These are phyloP conservation scores for Rhizopogon roseolus DNA, from an alignment of 768 basidiomycete species.

Conservation along the genomic window DNA sequence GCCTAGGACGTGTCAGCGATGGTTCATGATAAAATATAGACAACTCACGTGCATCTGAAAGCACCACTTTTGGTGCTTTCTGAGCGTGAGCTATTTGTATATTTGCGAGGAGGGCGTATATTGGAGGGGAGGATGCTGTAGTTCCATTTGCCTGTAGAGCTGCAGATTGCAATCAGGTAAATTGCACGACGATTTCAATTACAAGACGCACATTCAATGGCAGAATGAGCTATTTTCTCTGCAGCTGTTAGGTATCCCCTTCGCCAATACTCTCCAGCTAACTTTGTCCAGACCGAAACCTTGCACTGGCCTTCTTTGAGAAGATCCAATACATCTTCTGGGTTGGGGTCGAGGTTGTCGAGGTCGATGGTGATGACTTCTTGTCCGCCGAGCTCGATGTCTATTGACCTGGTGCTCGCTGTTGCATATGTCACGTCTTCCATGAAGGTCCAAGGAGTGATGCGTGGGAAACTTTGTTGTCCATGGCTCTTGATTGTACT, in stretches of 20 bases:
- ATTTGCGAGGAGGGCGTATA: slow-evolving; percentile 82
- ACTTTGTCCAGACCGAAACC: slow-evolving; percentile 73
- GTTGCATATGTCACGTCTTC: slow-evolving; percentile 1
- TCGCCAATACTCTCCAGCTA: slow-evolving; percentile 88
- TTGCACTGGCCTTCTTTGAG: slow-evolving; percentile 68
- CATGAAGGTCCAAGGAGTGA: slow-evolving; percentile 8
- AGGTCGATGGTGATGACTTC: slow-evolving; percentile 90
- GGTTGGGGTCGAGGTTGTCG: slow-evolving; percentile 76
- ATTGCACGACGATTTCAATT: not conserved
- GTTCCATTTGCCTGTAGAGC: slow-evolving; percentile 49
- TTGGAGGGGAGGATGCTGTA: slow-evolving; percentile 54
- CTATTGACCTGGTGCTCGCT: slow-evolving; percentile 37
- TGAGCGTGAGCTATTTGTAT: slow-evolving; percentile 77
- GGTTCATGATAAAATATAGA: slow-evolving; percentile 8
- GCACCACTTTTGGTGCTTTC: slow-evolving; percentile 75
- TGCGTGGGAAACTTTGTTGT: too few species aligned
- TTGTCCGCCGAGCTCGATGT: slow-evolving; percentile 76
- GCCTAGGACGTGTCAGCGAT: slow-evolving; percentile 32
- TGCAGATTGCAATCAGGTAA: slow-evolving; percentile 17
- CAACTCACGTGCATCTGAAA: slow-evolving; percentile 67
- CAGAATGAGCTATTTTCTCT: slow-evolving; percentile 67
- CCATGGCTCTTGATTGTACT: too few species aligned
- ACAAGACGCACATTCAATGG: slow-evolving; percentile 54
- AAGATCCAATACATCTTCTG: slow-evolving; percentile 70
- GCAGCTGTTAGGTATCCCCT: slow-evolving; percentile 71